These are phyloP conservation scores for Malassezia vespertilionis DNA, from an alignment of 1,284 basidiomycete genomes.

Conservation along the genomic window DNA sequence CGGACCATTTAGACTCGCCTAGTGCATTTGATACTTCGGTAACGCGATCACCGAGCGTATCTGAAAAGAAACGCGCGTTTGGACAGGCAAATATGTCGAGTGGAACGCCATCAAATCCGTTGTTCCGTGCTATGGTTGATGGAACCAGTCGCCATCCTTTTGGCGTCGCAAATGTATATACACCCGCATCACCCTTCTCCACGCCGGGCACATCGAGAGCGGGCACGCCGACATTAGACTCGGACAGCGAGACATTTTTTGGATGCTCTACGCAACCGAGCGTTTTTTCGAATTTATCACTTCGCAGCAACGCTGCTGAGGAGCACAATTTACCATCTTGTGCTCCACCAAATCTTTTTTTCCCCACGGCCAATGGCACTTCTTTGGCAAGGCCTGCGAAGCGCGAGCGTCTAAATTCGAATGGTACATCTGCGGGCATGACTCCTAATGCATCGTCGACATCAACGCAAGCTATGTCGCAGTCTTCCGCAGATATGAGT, in stretches of 20 bases:
- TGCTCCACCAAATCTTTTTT: conserved; percentile 46
- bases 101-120: conserved; percentile 28
- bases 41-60: conserved; percentile 29
- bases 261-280: conserved; percentile 28
- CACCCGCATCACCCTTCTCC: conserved; percentile 44
- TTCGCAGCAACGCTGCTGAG: conserved; percentile 26
- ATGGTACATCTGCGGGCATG: neutral
- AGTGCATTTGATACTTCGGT: conserved; percentile 40
- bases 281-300: conserved; percentile 40
- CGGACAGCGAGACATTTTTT: conserved; percentile 37
- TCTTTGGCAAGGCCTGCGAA: conserved; percentile 29
- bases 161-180: conserved; percentile 33
- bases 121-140: conserved; percentile 43
- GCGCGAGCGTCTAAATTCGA: conserved; percentile 30
- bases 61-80: conserved; percentile 43
- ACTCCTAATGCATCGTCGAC: conserved; percentile 8
- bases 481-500: conserved; percentile 12
- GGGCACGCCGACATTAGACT: conserved; percentile 33
- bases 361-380: conserved; percentile 30
- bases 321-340: conserved; percentile 45
- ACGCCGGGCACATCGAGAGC: conserved; percentile 42
- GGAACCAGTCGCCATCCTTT: conserved; percentile 33
- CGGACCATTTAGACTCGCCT: conserved; percentile 29
- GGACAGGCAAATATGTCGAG: conserved; percentile 29
- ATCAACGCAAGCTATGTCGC: conserved; percentile 16